Conservation (phyloP, 345 rosid genomes). For the Lepidium africanum region DNA sequence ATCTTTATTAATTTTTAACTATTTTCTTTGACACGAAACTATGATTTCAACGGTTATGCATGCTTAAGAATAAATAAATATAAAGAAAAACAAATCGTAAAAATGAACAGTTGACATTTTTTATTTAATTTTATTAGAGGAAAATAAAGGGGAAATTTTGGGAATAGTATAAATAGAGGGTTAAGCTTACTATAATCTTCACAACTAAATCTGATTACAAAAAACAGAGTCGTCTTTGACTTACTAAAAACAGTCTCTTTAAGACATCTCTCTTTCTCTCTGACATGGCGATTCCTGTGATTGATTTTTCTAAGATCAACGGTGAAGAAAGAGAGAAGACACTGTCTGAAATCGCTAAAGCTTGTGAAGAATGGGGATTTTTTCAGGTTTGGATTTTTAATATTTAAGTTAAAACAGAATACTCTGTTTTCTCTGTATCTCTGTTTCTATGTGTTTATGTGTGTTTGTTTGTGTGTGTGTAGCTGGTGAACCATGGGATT, state of each 20-base stretch:
- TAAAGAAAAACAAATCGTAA: not conserved
- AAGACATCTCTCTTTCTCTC: not conserved
- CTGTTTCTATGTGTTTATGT: not conserved
- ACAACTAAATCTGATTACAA: slow-evolving; percentile 14
- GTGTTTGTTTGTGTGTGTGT: not conserved
- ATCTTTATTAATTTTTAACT: not conserved
- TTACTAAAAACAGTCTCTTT: not conserved
- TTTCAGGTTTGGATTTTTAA: slow-evolving; percentile 52
- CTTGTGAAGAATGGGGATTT: slow-evolving; percentile 89
- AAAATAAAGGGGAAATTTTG: not conserved
- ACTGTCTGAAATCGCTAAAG: slow-evolving; percentile 61
- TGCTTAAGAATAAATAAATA: not conserved
- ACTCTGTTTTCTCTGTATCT: not conserved
- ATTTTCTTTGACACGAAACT: not conserved
- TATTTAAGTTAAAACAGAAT: not conserved
- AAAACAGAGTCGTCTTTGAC: slow-evolving; percentile 9
- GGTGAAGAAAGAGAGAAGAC: slow-evolving; percentile 59
- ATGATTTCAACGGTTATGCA: slow-evolving; percentile 9
- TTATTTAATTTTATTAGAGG: not conserved
- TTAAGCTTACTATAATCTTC: slow-evolving; percentile 11
- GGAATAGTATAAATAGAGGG: slow-evolving; percentile 13
- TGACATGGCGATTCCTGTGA: slow-evolving; percentile 82
- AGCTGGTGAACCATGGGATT: slow-evolving; percentile 87
- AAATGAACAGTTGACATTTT: slow-evolving; percentile 16
- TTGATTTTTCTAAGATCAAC: slow-evolving; percentile 76